Percentiles rank a stretch among this genome's conserved stretches.
phyloP scores from a whole-genome alignment of 768 basidiomycete species.

The Austroboletus eburneus region DNA sequence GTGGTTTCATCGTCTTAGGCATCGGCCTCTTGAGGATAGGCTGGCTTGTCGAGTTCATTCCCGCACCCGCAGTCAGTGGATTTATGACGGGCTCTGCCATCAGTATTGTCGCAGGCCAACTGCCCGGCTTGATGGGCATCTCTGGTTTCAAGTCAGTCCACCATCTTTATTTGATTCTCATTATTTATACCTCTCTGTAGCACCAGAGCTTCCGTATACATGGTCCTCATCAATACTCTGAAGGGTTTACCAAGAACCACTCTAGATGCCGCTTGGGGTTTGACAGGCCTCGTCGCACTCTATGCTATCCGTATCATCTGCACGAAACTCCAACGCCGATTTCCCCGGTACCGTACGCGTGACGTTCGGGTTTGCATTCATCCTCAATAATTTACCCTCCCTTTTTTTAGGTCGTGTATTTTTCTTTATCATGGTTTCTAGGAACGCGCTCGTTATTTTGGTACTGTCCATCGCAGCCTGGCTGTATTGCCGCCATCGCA shows the following conservation, averaged over 20 bases:
- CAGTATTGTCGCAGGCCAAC: slow-evolving; percentile 83
- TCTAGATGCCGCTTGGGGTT: slow-evolving; percentile 88
- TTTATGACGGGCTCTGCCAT: slow-evolving; percentile 99
- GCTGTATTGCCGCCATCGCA: slow-evolving; percentile 70
- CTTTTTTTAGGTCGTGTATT: slow-evolving; percentile 51
- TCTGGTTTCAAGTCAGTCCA: slow-evolving; percentile 70
- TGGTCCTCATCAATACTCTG: slow-evolving; percentile 90
- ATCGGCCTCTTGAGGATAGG: slow-evolving; percentile 88
- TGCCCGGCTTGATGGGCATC: slow-evolving; percentile 88
- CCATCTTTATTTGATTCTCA: background rate
- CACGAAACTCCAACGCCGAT: slow-evolving; percentile 47
- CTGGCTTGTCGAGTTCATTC: slow-evolving; percentile 95
- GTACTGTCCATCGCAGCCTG: slow-evolving; percentile 85
- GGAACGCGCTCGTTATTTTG: slow-evolving; percentile 86
- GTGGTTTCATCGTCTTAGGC: slow-evolving; percentile 86
- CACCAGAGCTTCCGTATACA: slow-evolving; percentile 80
- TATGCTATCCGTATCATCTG: slow-evolving; percentile 65
- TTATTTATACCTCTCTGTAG: slow-evolving; percentile 35
- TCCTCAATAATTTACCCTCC: background rate
- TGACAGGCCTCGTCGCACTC: slow-evolving; percentile 66
- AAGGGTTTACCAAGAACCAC: slow-evolving; percentile 69
- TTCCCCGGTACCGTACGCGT: slow-evolving; percentile 55
- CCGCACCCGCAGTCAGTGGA: slow-evolving; percentile 76
- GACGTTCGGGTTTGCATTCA: background rate
- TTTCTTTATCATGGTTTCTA: slow-evolving; percentile 74